phyloP scores from a whole-genome alignment of 257 asterid species.

The Ehretia macrophylla region DNA sequence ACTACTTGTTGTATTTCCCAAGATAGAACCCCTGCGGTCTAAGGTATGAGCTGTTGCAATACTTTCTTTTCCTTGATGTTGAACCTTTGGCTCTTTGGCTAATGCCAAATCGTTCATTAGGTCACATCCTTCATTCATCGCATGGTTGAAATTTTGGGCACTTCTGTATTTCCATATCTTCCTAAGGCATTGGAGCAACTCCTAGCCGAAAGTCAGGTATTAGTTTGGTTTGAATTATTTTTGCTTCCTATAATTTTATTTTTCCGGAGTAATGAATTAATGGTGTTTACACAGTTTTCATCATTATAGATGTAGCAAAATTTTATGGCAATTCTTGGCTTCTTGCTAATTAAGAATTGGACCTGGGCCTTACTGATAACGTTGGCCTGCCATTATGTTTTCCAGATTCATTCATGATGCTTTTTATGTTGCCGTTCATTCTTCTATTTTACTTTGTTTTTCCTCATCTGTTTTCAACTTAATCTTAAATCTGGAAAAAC shows the following conservation, averaged over 20 bases:
- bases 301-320: not conserved
- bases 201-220: conserved; percentile 88
- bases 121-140: conserved; percentile 92
- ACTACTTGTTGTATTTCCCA: conserved; percentile 83
- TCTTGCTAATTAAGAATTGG: no score
- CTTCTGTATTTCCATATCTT: conserved; percentile 82
- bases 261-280: not conserved
- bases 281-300: not conserved
- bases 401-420: no score
- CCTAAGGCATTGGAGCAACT: conserved; percentile 87
- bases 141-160: conserved; percentile 90
- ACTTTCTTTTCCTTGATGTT: conserved; percentile 7
- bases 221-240: not conserved
- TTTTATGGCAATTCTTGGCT: no score
- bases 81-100: conserved; percentile 7
- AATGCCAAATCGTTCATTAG: conserved; percentile 36
- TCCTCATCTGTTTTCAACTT: not conserved
- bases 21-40: conserved; percentile 60
- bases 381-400: no score
- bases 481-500: no score
- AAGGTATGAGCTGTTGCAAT: conserved; percentile 52
- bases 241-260: no score
- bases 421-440: no score
- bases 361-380: not conserved
- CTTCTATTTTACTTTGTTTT: not conserved